Base-by-base conservation (phyloP, 306 rosid species). In the Begonia peltatifolia region DNA sequence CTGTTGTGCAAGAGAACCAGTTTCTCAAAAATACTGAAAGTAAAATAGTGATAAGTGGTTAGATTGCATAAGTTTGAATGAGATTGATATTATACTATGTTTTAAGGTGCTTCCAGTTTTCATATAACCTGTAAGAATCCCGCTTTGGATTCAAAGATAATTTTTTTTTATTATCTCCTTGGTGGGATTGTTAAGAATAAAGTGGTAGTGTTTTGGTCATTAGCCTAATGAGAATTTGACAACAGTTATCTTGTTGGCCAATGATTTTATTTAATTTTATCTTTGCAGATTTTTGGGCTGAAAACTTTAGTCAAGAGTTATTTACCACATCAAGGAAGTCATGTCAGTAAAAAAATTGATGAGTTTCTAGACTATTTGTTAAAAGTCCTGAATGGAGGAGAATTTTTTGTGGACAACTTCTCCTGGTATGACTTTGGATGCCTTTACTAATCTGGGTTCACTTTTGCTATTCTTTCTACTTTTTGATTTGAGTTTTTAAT, bases 241-340 rank as follows among this genome's bases (percentile, higher is more conserved):
- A 30, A 30, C 9, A 30, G 50, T 3, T 10, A 46, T 12, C 9
- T 14, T 36, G 35, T 52, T 30, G 56, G 44, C 9, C 46, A 50
- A 43, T 61, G 4, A 67, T 47, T 41, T 6, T 30, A 41, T 55
- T 52, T 17, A 52, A 36, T 16, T 25, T 25, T 54, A 23, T 54
- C 60, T 52, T 77, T 76, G 71, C 86, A 90, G 97, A 85, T 83
- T 64, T 85, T 65, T 74, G 95, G 80, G 65, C 74, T 90, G 68
- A 83, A 85, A 85, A 57, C 94, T 52, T 76, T 90, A 49, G 84
- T 83, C 52, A 85, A 80, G 81, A 78, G 87, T 67, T 78, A 62
- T 72, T 74, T 90, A 69, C 87, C 87, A 13, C 79, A 72, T 63
- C 74, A 46, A 54, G 83, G 77, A 59, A 74, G 59, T 64, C 70